Conservation (phyloP, 2,329 filamentous ascomycete genomes). For the Teratosphaeria viscida region DNA sequence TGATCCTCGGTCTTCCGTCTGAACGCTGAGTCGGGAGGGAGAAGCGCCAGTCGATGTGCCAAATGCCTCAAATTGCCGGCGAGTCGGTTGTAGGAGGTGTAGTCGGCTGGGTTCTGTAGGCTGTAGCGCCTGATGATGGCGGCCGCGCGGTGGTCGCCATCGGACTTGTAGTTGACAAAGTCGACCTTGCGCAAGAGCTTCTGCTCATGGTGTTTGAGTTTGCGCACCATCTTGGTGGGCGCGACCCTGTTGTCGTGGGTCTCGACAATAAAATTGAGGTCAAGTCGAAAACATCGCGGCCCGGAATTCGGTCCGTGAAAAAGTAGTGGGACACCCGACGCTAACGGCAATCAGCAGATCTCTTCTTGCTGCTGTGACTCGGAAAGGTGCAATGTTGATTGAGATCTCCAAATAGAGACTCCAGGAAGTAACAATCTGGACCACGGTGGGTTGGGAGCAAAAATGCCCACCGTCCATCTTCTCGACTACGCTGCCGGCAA, state of each 20-base stretch:
- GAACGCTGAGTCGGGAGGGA: constrained; percentile 67
- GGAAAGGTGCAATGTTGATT: background rate
- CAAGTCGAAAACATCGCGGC: background rate
- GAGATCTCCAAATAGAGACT: background rate
- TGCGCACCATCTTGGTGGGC: constrained; percentile 64
- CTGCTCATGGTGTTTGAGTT: constrained; percentile 94
- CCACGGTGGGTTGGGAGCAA: background rate
- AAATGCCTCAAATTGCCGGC: constrained; percentile 69
- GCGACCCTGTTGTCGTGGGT: background rate
- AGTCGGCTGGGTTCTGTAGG: constrained; percentile 82
- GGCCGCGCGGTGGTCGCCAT: constrained; percentile 76
- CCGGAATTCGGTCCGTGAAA: background rate
- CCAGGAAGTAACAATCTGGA: background rate
- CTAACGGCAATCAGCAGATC: background rate
- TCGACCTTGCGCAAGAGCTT: constrained; percentile 88
- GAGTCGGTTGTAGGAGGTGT: constrained; percentile 44
- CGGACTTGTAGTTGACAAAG: constrained; percentile 75
- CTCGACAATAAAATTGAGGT: background rate
- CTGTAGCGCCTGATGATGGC: constrained; percentile 74
- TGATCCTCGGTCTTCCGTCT: constrained; percentile 77
- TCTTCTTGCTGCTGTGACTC: background rate
- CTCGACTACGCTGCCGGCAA: constrained; percentile 93
- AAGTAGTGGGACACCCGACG: background rate
- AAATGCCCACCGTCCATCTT: constrained; percentile 69
- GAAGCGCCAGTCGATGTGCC: constrained; percentile 73